Conservation (phyloP, 352 stramenopile species). For the Pythium aphanidermatum region DNA sequence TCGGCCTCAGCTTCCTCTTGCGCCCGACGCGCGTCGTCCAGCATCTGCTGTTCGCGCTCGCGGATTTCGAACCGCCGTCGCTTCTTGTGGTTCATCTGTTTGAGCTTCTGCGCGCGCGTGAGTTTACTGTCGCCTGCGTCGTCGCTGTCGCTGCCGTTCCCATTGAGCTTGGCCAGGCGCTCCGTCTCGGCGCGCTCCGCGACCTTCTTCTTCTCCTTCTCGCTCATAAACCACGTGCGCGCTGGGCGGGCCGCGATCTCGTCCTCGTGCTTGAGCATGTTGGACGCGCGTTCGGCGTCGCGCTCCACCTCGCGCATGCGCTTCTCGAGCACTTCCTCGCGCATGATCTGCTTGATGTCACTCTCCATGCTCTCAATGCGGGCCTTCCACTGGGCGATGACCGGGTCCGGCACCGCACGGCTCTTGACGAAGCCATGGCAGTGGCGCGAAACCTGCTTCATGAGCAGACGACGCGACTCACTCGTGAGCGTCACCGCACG, state of each 20-base stretch:
- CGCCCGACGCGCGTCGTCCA: constrained; percentile 41
- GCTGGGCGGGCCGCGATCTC: constrained; percentile 86
- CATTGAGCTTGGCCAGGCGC: constrained; percentile 35
- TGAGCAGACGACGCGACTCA: constrained; percentile 87
- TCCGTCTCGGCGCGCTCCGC: constrained; percentile 60
- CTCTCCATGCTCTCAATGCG: constrained; percentile 79
- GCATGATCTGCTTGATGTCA: constrained; percentile 75
- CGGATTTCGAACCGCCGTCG: constrained; percentile 76
- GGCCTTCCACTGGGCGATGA: constrained; percentile 85
- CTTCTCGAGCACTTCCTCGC: constrained; percentile 87
- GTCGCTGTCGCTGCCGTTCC: constrained; percentile 28
- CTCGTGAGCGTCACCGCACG: constrained; percentile 87
- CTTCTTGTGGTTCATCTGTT: constrained; percentile 87
- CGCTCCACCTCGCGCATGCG: constrained; percentile 87
- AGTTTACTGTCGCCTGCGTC: constrained; percentile 24
- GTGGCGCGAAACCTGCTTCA: constrained; percentile 92
- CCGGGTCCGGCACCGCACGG: constrained; percentile 79
- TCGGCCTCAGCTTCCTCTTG: constrained; percentile 34
- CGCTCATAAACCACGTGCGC: constrained; percentile 91
- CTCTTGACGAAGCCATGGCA: constrained; percentile 90
- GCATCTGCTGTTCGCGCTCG: constrained; percentile 74
- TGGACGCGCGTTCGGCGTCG: constrained; percentile 84
- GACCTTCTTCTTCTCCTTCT: constrained; percentile 86
- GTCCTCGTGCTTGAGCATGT: constrained; percentile 88
- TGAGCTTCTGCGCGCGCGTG: constrained; percentile 70